These are phyloP conservation scores for Lolium rigidum DNA, from an alignment of 176 grass and related monocot genomes.

Conservation along the genomic window DNA sequence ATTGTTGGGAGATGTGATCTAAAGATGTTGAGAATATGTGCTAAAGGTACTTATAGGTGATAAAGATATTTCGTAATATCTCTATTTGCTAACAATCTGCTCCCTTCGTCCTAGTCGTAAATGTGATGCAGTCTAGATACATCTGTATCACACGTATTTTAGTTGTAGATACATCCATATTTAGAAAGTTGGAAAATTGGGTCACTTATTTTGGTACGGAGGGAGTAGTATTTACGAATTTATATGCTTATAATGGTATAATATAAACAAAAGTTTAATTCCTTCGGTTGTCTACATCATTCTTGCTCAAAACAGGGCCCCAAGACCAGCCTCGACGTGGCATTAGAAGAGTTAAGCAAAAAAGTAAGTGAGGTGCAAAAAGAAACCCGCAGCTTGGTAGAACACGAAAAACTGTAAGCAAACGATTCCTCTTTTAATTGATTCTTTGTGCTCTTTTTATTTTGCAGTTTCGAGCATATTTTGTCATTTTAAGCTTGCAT, in stretches of 20 bases:
- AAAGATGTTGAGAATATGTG: too few species aligned
- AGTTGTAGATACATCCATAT: background rate
- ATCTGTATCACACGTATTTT: background rate
- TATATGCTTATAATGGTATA: background rate
- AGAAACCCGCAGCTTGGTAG: background rate
- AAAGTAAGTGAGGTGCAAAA: background rate
- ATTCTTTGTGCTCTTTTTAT: background rate
- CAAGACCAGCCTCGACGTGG: background rate
- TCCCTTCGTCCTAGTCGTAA: too few species aligned
- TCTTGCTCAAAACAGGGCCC: background rate
- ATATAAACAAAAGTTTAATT: background rate
- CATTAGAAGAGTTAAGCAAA: background rate
- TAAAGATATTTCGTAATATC: too few species aligned
- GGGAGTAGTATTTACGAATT: background rate
- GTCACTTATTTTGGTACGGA: too few species aligned
- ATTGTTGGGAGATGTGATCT: too few species aligned
- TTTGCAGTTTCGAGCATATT: background rate
- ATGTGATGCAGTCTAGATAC: too few species aligned
- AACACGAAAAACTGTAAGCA: background rate
- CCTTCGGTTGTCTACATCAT: background rate
- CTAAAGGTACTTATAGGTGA: too few species aligned
- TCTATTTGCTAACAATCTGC: too few species aligned
- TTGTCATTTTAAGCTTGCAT: background rate
- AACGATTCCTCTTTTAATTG: background rate
- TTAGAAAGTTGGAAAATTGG: background rate